Conservation (phyloP, 306 rosid genomes). For the Urtica urens region DNA sequence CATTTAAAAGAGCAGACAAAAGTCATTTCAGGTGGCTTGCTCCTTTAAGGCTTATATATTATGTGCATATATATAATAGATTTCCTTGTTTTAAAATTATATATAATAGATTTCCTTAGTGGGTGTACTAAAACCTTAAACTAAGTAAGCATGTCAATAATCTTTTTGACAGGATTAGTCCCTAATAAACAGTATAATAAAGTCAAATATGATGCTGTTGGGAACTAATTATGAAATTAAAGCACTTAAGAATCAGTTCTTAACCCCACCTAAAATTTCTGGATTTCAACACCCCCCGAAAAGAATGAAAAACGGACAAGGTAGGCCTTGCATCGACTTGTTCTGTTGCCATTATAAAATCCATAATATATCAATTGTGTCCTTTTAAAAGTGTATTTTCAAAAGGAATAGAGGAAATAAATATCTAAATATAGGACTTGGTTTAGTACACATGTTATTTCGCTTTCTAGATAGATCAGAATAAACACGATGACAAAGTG, state of each 20-base stretch:
- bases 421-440: not conserved
- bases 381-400: too few relatives aligned
- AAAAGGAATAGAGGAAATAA: too few relatives aligned
- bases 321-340: conserved; percentile 4
- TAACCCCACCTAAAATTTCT: conserved; percentile 6
- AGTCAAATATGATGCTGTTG: conserved; percentile 19
- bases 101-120: conserved; percentile 24
- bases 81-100: too few relatives aligned
- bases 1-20: conserved; percentile 18
- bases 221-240: conserved; percentile 15
- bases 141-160: conserved; percentile 24
- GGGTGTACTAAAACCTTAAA: conserved; percentile 19
- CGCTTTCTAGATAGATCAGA: not conserved
- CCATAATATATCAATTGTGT: not conserved
- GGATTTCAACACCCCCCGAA: conserved; percentile 5
- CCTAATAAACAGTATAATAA: conserved; percentile 10
- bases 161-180: conserved; percentile 21
- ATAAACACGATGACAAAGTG: not conserved
- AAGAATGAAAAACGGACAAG: conserved; percentile 1
- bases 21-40: conserved; percentile 30
- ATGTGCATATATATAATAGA: conserved; percentile 1
- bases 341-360: not conserved
- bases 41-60: conserved; percentile 2
- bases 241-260: not conserved
- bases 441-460: not conserved